A percentile compares a stretch with the other conserved stretches of the same genome.
These are phyloP conservation scores for Incumbomyces lentus DNA, from an alignment of 2,329 filamentous ascomycete genomes.

Conservation along the genomic window DNA sequence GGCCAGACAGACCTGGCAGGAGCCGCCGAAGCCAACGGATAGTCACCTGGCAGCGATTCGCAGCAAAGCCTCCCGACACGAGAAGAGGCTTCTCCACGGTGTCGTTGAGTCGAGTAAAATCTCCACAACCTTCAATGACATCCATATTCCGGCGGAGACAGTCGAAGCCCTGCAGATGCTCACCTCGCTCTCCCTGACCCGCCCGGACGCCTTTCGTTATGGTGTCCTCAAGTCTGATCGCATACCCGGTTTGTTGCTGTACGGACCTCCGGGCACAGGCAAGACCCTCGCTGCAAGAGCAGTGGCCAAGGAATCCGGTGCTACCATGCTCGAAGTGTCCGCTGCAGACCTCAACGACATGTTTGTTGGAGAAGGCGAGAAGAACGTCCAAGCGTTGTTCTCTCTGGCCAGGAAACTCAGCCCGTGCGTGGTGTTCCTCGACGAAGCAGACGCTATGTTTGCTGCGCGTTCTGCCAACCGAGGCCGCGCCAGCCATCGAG, in stretches of 20 bases:
- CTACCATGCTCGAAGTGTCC: conserved; percentile 69
- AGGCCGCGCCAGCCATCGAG: conserved; percentile 63
- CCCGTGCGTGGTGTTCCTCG: conserved; percentile 90
- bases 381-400: conserved; percentile 89
- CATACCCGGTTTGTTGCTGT: conserved; percentile 79
- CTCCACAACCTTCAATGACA: conserved; percentile 74
- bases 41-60: conserved; percentile 37
- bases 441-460: conserved; percentile 90
- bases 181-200: conserved; percentile 73
- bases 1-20: conserved; percentile 26
- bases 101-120: conserved; percentile 75
- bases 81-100: conserved; percentile 70
- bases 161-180: conserved; percentile 80
- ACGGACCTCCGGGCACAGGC: conserved; percentile 69
- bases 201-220: conserved; percentile 92
- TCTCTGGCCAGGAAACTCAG: conserved; percentile 80
- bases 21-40: conserved; percentile 26
- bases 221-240: conserved; percentile 85
- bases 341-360: conserved; percentile 91
- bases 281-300: conserved; percentile 53
- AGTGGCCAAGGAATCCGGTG: conserved; percentile 55
- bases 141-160: conserved; percentile 72
- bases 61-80: conserved; percentile 60
- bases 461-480: conserved; percentile 58
- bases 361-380: conserved; percentile 92